These are phyloP conservation scores for Mycena olivaceomarginata DNA, from an alignment of 768 basidiomycete genomes.

Conservation along the genomic window DNA sequence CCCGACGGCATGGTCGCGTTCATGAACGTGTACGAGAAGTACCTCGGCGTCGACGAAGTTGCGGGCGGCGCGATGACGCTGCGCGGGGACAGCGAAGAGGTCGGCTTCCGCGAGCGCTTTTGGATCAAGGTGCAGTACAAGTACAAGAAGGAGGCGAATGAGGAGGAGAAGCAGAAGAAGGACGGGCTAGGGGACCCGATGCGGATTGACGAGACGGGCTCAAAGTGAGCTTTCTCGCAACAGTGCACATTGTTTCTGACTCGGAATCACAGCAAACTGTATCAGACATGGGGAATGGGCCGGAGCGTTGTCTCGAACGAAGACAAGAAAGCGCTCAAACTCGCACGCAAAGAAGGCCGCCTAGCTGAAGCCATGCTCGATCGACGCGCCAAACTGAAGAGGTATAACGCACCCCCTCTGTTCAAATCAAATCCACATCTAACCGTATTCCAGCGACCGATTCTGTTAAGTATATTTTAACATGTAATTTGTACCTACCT, in stretches of 20 bases:
- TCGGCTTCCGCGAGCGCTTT: slow-evolving; percentile 91
- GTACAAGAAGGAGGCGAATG: slow-evolving; percentile 89
- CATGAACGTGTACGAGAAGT: slow-evolving; percentile 93
- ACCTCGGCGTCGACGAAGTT: slow-evolving; percentile 89
- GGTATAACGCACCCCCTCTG: slow-evolving; percentile 61
- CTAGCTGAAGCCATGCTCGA: slow-evolving; percentile 88
- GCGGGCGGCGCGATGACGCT: slow-evolving; percentile 88
- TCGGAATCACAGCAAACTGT: slow-evolving; percentile 70
- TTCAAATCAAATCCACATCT: slow-evolving; percentile 1
- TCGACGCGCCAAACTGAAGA: slow-evolving; percentile 89
- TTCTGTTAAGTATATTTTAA: slow-evolving; percentile 62
- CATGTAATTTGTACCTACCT: slow-evolving; percentile 41
- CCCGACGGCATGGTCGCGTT: slow-evolving; percentile 93
- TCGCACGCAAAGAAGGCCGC: slow-evolving; percentile 87
- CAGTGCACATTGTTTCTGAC: slow-evolving; percentile 21
- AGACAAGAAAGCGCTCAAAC: slow-evolving; percentile 89
- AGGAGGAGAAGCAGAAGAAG: slow-evolving; percentile 85
- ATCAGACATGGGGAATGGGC: slow-evolving; percentile 92
- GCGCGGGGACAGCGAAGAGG: slow-evolving; percentile 89
- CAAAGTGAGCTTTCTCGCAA: slow-evolving; percentile 74
- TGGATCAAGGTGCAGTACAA: slow-evolving; percentile 94
- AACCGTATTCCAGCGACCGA: slow-evolving; percentile 61
- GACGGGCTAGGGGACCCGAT: slow-evolving; percentile 71
- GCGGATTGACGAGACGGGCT: slow-evolving; percentile 81
- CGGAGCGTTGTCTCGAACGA: slow-evolving; percentile 79